Base-by-base conservation (phyloP, 257 asterid species). In the Solanum microdontum region DNA sequence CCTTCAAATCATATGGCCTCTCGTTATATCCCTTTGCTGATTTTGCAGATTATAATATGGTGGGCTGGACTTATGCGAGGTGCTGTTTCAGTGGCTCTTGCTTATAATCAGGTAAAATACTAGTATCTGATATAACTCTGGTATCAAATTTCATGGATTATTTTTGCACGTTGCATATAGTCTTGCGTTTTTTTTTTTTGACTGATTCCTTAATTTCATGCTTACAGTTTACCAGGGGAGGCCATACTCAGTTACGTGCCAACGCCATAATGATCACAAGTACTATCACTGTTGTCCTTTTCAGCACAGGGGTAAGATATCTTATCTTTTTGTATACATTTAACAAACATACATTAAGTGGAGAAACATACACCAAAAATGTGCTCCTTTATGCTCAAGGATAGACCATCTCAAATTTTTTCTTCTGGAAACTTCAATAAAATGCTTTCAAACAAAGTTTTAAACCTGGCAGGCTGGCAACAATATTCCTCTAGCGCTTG, bases 11-110 rank as follows among this genome's bases (percentile, higher is more conserved):
- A n/a, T 39, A 23, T 73, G 55, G 84, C 45, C 70, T 58, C 32
- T 73, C 85, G 75, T 84, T 48, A 24, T 69, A 34, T 36, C 66
- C 3, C 70, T 73, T 86, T 75, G 64, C 14, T 86, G 77, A 33
- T 51, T 87, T 88, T 90, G 87, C 94, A 97, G 99, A 62, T 96
- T 60, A 94, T 91, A 6, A 93, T 97, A 86, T 97, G 99, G 99
- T 97, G 99, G 99, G 98, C 99, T 58, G 99, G 99, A 88, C 99
- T 97, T 76, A 96, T 97, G 99, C 93, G 99, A 15, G 99, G 99
- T 82, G 99, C 99, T 28, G 99, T 97, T 88, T 97, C 99, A 51
- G 90, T 97, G 98, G 99, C 99, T 84, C 99, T 97, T 87, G 99
- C 99, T 90, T 97, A 97, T 94, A 97, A 97, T 87, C 97, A 97